Evolutionary conservation across 2,329 filamentous ascomycete genomes (phyloP), one percentile per base, ranked within the genome.

Genomic region (Berkeleyomyces rouxiae): DNA sequence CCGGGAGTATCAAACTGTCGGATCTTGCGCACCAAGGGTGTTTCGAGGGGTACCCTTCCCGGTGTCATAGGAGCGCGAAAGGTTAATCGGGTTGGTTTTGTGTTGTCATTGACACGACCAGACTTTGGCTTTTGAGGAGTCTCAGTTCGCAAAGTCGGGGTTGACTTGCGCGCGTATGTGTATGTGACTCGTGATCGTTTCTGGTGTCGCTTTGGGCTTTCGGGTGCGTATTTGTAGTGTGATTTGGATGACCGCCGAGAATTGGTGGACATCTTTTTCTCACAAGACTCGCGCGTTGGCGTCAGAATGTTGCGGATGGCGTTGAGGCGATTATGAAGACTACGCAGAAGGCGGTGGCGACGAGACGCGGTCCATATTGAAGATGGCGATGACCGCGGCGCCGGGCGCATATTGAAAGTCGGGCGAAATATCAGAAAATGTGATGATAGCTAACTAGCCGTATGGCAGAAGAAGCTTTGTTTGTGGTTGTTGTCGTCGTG

Each of bases 21-120:
- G n/a, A 73, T 68, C 59, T 67, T 69, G 39, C 66, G 69, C 58
- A 69, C 67, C 13, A 69, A 58, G 1, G 72, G 70, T 6, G 70
- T 72, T 9, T 69, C 58, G 33, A 73, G 69, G 43, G 69, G 67
- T 53, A 71, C 66, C 13, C 66, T 66, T 4, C 63, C 63, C 9
- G 63, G 63, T 36, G 63, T 64, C 42, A 46, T 43, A 31, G 63
- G 63, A 31, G 60, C 59, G 39, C 53, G 60, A 55, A 62, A 64
- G 9, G 40, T 47, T 10, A 64, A 11, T 42, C 57, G 55, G 2
- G 36, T 37, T 7, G 58, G 23, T 36, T 46, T 47, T 36, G 58
- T 3, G 31, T 33, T 7, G 1, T 33, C 23, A 37, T 59, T 44
- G 23, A 4, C 4, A 36, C 16, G 39, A 13, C 53, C 39, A 3